Evolutionary conservation across 345 rosid species (phyloP), one percentile per base, ranked within the genome.

Genomic region (Bruguiera gymnorhiza): DNA sequence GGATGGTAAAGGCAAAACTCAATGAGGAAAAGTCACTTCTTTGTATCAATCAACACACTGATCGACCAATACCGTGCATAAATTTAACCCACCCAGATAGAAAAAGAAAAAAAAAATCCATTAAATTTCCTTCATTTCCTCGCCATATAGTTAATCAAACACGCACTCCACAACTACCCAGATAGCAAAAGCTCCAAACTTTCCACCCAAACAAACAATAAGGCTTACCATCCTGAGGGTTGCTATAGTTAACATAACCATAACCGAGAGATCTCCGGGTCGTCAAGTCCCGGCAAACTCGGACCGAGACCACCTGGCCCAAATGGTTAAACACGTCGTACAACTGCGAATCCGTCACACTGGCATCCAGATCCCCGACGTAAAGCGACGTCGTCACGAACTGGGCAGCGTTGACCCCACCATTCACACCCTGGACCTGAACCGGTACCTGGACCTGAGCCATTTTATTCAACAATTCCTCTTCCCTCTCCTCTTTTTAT

Each of bases 201-300:
- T 16, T 53, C 3, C 2, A 43, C 30, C 31, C 62, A 10, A 8
- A 50, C 1, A 34, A 6, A 10, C 18, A 16, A 63, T 63, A 27
- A 10, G 3, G 43, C 84, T 78, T 30, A 93, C 97, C 97, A 84
- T 93, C 97, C 60, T 81, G 83, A 6, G 90, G 74, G 73, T 62
- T 93, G 81, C 81, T 80, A 71, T 83, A 93, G 75, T 93, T 93
- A 20, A 93, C 97, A 51, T 93, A 93, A 5, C 92, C 98, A 73
- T 93, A 93, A 7, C 97, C 96, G 6, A 93, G 96, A 9, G 98
- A 93, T 72, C 91, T 74, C 6, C 96, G 86, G 36, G 89, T 89
- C 19, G 83, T 75, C 78, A 90, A 70, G 74, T 91, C 97, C 77
- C 93, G 75, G 73, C 96, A 86, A 66, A 91, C 91, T 6, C 96